Evolutionary conservation across 2,329 filamentous ascomycete genomes (phyloP).

Genomic region (Trichoderma cornu-damae): DNA sequence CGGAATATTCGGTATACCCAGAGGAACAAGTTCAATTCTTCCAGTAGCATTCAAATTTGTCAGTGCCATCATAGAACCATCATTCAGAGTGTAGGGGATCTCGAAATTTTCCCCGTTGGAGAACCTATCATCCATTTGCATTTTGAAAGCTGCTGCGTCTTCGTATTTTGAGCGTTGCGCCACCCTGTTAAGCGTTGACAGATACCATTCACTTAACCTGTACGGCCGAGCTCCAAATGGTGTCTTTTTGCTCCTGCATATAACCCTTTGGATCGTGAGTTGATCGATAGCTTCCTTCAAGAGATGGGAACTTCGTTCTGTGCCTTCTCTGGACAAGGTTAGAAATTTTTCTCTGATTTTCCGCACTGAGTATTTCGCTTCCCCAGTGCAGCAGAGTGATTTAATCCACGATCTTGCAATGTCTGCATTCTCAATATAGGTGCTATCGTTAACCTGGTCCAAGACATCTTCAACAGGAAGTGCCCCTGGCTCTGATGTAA

Average conservation of each 20-base stretch:
- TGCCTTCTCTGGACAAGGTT: slow-evolving; percentile 41
- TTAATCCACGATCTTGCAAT: slow-evolving; percentile 56
- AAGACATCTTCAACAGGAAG: slow-evolving; percentile 22
- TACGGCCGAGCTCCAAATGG: slow-evolving; percentile 57
- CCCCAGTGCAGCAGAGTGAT: slow-evolving; percentile 51
- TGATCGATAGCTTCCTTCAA: slow-evolving; percentile 46
- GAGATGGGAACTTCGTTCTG: slow-evolving; percentile 38
- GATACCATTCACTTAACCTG: slow-evolving; percentile 56
- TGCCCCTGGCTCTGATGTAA: slow-evolving; percentile 45
- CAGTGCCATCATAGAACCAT: slow-evolving; percentile 62
- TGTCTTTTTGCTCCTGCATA: slow-evolving; percentile 56
- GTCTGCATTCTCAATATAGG: slow-evolving; percentile 22
- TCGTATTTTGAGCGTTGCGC: slow-evolving; percentile 51
- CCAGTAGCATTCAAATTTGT: slow-evolving; percentile 59
- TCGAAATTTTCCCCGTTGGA: slow-evolving; percentile 36
- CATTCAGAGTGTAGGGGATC: slow-evolving; percentile 54
- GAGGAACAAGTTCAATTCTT: slow-evolving; percentile 48
- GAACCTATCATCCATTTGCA: slow-evolving; percentile 53
- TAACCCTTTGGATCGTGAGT: slow-evolving; percentile 48
- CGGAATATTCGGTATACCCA: slow-evolving; percentile 56
- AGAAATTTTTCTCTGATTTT: slow-evolving; percentile 48
- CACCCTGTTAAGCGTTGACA: slow-evolving; percentile 51
- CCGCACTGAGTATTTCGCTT: slow-evolving; percentile 44
- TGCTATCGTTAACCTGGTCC: neutral
- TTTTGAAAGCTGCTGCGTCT: slow-evolving; percentile 57